Base-by-base conservation (phyloP, 768 basidiomycete genomes). In the Amanita exitialis region DNA sequence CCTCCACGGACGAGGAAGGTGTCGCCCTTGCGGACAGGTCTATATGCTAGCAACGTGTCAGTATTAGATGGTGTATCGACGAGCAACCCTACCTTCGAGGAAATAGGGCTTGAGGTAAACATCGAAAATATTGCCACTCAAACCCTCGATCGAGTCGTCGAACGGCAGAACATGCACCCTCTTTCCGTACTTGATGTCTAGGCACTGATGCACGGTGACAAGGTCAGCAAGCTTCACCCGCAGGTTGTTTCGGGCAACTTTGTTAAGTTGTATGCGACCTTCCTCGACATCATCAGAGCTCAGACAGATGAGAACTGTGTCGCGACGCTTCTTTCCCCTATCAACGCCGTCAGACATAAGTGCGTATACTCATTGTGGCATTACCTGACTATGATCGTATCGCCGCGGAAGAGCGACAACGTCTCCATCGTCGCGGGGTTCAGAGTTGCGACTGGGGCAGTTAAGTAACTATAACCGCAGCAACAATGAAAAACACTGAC, bases 91-190 rank as follows among this genome's bases (percentile, higher is more conserved):
- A 80, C 90, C 90, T 69, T 99, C 95, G 8, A 97, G 79, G 86
- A 99, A 99, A 69, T 99, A 99, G 1, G 95, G 96, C 76, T 90
- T 96, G 55, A 99, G 82, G 72, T 94, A 98, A 45, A 98, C 95
- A 62, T 99, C 96, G 62, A 98, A 99, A 58, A 99, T 80, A 72
- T 99, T 98, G 34, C 96, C 96, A 58, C 90, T 94, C 47, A 99
- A 77, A 59, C 95, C 96, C 73, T 99, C 96, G 54, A 98, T 74
- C 5, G 96, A 98, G 72, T 99, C 96, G 61, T 97, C 96, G 63
- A 99, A 98, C 1, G 96, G 96, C 13, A 99, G 75, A 54, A 99
- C 79, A 64, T 98, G 96, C 36, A 99, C 82, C 50, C 95, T 86
- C 66, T 99, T 98, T 57, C 96, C 96, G 66, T 99, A 99, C 70